Evolutionary conservation across 2,329 filamentous ascomycete species (phyloP), one percentile per base, ranked within the genome.

Genomic region (Hyphodiscus sp.): DNA sequence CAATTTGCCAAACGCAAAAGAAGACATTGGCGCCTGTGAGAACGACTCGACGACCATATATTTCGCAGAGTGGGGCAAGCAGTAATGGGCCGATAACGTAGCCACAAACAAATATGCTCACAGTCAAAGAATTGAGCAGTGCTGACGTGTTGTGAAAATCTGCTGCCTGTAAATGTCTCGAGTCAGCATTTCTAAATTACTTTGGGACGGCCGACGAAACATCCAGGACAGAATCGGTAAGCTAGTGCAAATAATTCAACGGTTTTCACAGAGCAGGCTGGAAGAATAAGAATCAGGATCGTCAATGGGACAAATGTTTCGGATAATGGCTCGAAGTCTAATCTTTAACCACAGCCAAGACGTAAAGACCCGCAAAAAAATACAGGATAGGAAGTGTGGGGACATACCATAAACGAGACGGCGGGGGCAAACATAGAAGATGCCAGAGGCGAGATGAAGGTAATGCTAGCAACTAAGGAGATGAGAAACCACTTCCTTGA

Each of bases 1-100:
- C 83, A 57, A 88, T 76, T 43, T 80, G 80, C 70, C 81, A 86
- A 1, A 77, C 63, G 51, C 81, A 75, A 65, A 87, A 87, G 51
- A 81, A 71, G 3, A 75, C 63, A 57, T 82, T 87, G 53, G 81
- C 78, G 3, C 61, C 65, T 23, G 77, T 73, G 56, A 86, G 76
- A 29, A 87, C 66, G 0, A 74, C 67, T 2, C 80, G 68, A 3
- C 84, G 75, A 1, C 85, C 84, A 61, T 85, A 86, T 53, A 86
- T 77, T 64, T 88, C 85, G 1, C 76, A 80, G 47, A 83, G 60
- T 0, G 81, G 81, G 1, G 79, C 77, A 2, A 84, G 67, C 50
- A 82, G 69, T 6, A 84, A 66, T 1, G 81, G 81, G 0, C 81
- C 81, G 13, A 83, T 29, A 18, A 74, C 75, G 56, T 82, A 83